Percentiles rank a stretch among this genome's conserved stretches.
Conservation (phyloP, 164 flowering plant species). For the Vitis amurensis region DNA sequence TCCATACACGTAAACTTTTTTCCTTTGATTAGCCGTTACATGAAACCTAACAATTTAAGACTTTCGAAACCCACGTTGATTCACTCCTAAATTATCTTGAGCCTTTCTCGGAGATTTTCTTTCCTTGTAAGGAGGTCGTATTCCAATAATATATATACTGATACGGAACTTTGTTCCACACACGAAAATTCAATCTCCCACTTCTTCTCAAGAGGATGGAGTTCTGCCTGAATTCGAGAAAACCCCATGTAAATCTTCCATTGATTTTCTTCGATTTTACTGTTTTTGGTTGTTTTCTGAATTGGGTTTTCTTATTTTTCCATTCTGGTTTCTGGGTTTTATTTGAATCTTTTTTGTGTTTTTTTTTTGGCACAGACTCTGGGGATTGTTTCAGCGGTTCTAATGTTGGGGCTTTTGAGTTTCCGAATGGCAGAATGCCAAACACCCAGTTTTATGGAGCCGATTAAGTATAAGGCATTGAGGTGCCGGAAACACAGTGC, state of each 20-base stretch:
- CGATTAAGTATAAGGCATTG: constrained; percentile 11
- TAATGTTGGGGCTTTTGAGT: constrained; percentile 9
- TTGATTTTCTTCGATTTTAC: neutral
- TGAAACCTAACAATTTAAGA: too few relatives aligned
- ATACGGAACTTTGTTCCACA: too few relatives aligned
- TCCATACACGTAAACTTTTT: too few relatives aligned
- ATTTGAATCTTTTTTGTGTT: neutral
- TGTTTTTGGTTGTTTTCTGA: neutral
- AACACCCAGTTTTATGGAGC: too few relatives aligned
- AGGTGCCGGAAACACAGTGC: constrained; percentile 39
- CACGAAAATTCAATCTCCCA: too few relatives aligned
- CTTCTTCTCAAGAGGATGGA: neutral
- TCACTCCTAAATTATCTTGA: too few relatives aligned
- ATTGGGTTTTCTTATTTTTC: neutral
- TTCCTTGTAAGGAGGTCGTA: too few relatives aligned
- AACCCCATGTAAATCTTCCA: neutral
- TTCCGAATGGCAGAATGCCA: constrained; percentile 4
- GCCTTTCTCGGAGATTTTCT: too few relatives aligned
- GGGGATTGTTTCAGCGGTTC: neutral
- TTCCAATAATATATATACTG: too few relatives aligned
- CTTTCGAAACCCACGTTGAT: too few relatives aligned
- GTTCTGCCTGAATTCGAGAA: neutral
- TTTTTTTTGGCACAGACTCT: neutral
- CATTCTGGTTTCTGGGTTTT: neutral
- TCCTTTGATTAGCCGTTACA: too few relatives aligned